Conservation (phyloP, 1,139 yeast genomes). For the Yamadazyma oceani region DNA sequence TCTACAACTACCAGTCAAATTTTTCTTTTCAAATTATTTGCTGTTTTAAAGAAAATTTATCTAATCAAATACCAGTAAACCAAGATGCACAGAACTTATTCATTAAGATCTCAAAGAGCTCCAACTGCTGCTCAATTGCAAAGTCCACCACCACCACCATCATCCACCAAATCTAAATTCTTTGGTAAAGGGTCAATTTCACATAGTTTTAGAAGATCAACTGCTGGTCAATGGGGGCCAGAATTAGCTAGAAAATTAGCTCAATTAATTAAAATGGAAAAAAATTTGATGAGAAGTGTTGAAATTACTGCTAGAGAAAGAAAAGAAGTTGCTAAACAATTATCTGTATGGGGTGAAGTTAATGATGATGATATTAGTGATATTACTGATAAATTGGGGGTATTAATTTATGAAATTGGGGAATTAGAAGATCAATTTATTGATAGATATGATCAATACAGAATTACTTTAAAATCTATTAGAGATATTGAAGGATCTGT, state of each 20-base stretch:
- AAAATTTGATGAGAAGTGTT: constrained; percentile 75
- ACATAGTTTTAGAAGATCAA: constrained; percentile 62
- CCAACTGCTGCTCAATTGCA: constrained; percentile 82
- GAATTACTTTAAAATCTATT: constrained; percentile 76
- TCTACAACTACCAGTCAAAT: no score
- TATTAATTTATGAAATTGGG: constrained; percentile 77
- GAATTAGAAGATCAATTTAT: constrained; percentile 86
- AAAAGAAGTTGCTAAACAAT: constrained; percentile 80
- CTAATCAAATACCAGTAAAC: no score
- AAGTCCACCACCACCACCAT: constrained; percentile 78
- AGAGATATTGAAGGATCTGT: constrained; percentile 86
- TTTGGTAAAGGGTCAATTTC: constrained; percentile 74
- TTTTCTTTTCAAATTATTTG: neutral
- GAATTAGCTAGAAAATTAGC: constrained; percentile 76
- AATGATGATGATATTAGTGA: constrained; percentile 85
- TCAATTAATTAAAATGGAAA: constrained; percentile 77
- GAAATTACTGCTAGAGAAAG: constrained; percentile 79
- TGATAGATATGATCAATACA: constrained; percentile 82
- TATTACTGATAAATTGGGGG: constrained; percentile 85
- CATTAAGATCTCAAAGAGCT: constrained; percentile 75
- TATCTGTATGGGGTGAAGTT: constrained; percentile 82
- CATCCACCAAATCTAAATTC: constrained; percentile 65
- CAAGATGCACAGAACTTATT: constrained; percentile 80
- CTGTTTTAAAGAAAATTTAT: no score
- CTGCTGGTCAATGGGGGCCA: constrained; percentile 78